Evolutionary conservation across 495 filamentous ascomycete genomes (phyloP).

Genomic region (Penicillium coffeae): DNA sequence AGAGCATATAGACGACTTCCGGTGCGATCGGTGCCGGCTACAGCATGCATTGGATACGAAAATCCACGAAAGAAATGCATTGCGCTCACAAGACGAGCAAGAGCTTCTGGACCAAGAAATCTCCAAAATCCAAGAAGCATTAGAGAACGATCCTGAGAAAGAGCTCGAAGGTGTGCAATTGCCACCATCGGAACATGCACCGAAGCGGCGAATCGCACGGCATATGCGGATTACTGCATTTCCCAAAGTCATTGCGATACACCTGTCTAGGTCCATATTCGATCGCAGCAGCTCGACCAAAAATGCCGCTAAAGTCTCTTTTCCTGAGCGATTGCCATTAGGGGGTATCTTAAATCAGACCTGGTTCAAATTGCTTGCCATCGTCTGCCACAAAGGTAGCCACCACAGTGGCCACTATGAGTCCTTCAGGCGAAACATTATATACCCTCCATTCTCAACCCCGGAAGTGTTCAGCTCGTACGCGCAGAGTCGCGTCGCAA

Average conservation of each 20-base stretch:
- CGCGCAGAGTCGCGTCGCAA: constrained; percentile 56
- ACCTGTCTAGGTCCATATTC: constrained; percentile 89
- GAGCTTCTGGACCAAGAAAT: constrained; percentile 54
- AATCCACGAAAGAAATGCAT: constrained; percentile 45
- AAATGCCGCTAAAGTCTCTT: constrained; percentile 88
- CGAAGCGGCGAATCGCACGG: constrained; percentile 77
- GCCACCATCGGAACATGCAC: constrained; percentile 68
- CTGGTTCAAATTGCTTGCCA: constrained; percentile 78
- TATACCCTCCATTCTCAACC: constrained; percentile 74
- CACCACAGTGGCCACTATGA: constrained; percentile 98
- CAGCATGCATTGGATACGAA: constrained; percentile 62
- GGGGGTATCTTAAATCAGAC: constrained; percentile 74
- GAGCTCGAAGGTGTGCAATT: constrained; percentile 66
- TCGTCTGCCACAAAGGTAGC: constrained; percentile 92
- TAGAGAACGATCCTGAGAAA: constrained; percentile 74
- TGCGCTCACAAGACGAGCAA: constrained; percentile 43
- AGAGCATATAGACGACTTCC: constrained; percentile 95
- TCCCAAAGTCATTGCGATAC: constrained; percentile 84
- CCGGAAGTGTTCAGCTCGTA: constrained; percentile 69
- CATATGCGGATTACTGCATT: constrained; percentile 81
- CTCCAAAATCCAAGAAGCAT: constrained; percentile 51
- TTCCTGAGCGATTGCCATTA: constrained; percentile 77
- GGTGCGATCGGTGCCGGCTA: constrained; percentile 89
- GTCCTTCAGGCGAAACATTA: constrained; percentile 84
- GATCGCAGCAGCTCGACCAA: constrained; percentile 78